These are phyloP conservation scores for Tuber calosporum DNA, from an alignment of 495 filamentous ascomycete species.

Conservation along the genomic window DNA sequence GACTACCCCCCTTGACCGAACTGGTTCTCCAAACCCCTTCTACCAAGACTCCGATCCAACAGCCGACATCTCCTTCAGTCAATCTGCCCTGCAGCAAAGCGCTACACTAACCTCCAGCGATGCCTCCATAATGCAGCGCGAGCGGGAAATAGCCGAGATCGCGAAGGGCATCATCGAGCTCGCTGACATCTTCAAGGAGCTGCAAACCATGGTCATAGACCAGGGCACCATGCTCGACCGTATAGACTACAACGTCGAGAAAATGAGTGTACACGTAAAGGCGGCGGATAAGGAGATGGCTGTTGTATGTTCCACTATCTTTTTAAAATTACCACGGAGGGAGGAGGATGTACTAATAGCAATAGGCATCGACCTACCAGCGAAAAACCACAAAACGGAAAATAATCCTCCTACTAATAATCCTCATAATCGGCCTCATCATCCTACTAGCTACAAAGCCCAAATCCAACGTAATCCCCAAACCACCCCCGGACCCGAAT, in stretches of 20 bases:
- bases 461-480: constrained; percentile 44
- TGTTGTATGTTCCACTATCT: constrained; percentile 51
- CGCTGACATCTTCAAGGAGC: constrained; percentile 88
- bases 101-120: constrained; percentile 70
- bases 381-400: constrained; percentile 81
- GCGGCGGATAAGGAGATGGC: constrained; percentile 84
- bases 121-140: constrained; percentile 77
- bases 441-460: constrained; percentile 83
- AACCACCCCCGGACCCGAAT: constrained; percentile 17
- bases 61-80: constrained; percentile 83
- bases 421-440: constrained; percentile 76
- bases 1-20: constrained; percentile 54
- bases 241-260: constrained; percentile 96
- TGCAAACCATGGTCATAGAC: constrained; percentile 95
- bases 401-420: constrained; percentile 73
- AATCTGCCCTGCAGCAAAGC: constrained; percentile 70
- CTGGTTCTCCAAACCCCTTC: constrained; percentile 44
- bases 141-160: constrained; percentile 96
- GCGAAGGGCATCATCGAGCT: constrained; percentile 96
- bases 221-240: constrained; percentile 96
- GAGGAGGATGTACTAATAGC: background rate
- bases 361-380: constrained; percentile 74
- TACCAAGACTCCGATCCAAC: constrained; percentile 35
- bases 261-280: constrained; percentile 83
- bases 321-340: background rate